Evolutionary conservation across 1,284 basidiomycete species (phyloP).

Genomic region (Coniferiporia weirii): DNA sequence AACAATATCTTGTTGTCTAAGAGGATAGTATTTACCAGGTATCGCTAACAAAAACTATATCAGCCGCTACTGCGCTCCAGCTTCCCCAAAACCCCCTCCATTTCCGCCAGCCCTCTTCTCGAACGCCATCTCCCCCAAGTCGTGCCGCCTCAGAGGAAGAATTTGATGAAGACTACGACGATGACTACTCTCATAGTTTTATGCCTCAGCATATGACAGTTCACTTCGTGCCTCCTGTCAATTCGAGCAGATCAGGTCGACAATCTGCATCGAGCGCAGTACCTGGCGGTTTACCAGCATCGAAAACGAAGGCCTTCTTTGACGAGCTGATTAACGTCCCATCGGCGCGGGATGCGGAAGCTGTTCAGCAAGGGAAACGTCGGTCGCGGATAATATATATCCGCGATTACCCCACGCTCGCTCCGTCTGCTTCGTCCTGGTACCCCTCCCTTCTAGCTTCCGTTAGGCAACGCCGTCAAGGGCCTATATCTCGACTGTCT

Average conservation of each 20-base stretch:
- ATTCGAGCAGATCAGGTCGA: slow-evolving; percentile 26
- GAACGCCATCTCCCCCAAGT: slow-evolving; percentile 23
- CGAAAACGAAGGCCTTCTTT: slow-evolving; percentile 64
- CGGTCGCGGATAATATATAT: slow-evolving; percentile 72
- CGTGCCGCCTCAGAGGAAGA: slow-evolving; percentile 32
- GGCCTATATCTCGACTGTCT: slow-evolving; percentile 48
- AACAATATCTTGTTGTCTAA: background rate
- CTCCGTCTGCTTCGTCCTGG: slow-evolving; percentile 69
- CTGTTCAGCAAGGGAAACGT: slow-evolving; percentile 23
- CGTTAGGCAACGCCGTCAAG: slow-evolving; percentile 66
- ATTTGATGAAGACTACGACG: slow-evolving; percentile 42
- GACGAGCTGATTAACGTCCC: slow-evolving; percentile 64
- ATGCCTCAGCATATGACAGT: slow-evolving; percentile 51
- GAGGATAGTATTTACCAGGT: slow-evolving; percentile 12
- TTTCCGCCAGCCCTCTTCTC: slow-evolving; percentile 39
- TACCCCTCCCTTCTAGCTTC: slow-evolving; percentile 74
- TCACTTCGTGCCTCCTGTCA: slow-evolving; percentile 49
- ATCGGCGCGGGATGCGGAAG: slow-evolving; percentile 30
- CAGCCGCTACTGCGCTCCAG: slow-evolving; percentile 61
- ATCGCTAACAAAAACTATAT: slow-evolving; percentile 15
- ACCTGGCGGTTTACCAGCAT: slow-evolving; percentile 34
- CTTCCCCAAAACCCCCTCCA: slow-evolving; percentile 70
- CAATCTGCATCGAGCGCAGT: slow-evolving; percentile 6
- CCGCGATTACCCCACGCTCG: slow-evolving; percentile 73
- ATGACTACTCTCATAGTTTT: slow-evolving; percentile 25